phyloP scores from a whole-genome alignment of 768 basidiomycete genomes.

The Suillus fuscotomentosus region DNA sequence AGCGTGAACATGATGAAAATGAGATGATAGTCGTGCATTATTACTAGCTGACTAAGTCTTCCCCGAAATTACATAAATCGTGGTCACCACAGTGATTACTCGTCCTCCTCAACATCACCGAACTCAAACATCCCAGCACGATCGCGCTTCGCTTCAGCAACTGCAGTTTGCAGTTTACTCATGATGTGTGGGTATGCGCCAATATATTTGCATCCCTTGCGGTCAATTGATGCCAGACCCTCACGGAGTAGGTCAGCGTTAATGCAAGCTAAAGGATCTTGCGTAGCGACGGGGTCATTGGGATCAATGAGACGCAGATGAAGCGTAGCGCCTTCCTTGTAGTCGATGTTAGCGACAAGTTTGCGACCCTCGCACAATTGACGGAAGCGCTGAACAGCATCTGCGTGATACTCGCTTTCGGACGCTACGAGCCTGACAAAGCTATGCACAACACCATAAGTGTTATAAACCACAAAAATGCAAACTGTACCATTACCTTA shows the following conservation, averaged over 20 bases:
- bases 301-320: conserved; percentile 96
- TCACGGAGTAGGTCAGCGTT: conserved; percentile 90
- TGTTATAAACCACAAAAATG: not conserved
- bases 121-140: conserved; percentile 87
- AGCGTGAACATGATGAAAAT: not conserved
- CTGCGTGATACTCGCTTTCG: conserved; percentile 83
- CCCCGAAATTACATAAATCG: not conserved
- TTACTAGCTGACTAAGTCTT: conserved; percentile 1
- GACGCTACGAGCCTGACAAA: conserved; percentile 82
- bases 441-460: conserved; percentile 37
- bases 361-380: conserved; percentile 88
- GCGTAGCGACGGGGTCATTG: conserved; percentile 59
- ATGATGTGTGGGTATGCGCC: conserved; percentile 65
- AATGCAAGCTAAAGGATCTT: conserved; percentile 74
- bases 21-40: not conserved
- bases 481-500: conserved; percentile 51
- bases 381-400: conserved; percentile 86
- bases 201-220: conserved; percentile 73
- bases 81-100: conserved; percentile 26
- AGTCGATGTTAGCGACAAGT: conserved; percentile 93
- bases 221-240: conserved; percentile 80
- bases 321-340: conserved; percentile 71
- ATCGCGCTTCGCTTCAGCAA: conserved; percentile 66
- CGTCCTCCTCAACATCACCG: conserved; percentile 88
- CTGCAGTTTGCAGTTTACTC: conserved; percentile 61